Evolutionary conservation across 2,329 filamentous ascomycete genomes (phyloP), one percentile per base, ranked within the genome.

Genomic region (Sporothrix dimorphospora): DNA sequence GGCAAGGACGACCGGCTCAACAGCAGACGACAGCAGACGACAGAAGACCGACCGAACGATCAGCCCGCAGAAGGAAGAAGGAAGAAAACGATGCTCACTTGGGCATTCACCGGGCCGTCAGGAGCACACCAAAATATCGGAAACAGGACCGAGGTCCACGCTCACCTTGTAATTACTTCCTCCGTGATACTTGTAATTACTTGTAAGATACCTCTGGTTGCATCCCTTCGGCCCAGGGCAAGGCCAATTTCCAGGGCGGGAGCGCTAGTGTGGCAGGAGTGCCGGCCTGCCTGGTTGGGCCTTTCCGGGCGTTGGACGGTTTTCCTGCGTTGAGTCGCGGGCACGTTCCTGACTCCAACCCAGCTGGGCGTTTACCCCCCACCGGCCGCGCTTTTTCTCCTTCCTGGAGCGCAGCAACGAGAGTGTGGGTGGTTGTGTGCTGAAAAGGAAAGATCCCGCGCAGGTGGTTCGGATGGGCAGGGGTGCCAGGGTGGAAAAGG

Each of bases 371-470:
- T 34, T 34, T n/a, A n/a, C n/a, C 30, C 30, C 30, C 30, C 30
- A 34, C 30, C 6, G 30, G 30, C 30, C 30, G 30, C 30, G 30
- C 30, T n/a, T n/a, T n/a, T n/a, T n/a, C n/a, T n/a, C n/a, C 30
- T 45, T 45, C 42, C 11, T 45, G 42, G 42, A 12, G 42, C 11
- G 42, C 3, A 4, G 42, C 11, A 45, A 45, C 11, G 42, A 16
- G 42, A 45, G 21, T 30, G 24, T 65, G 34, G 34, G n/a, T n/a
- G n/a, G n/a, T n/a, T 45, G 42, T 67, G 42, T 27, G 42, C 57
- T 53, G 40, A 71, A 71, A 47, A 40, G 69, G 69, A 65, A 71
- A 71, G 69, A 71, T 71, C 57, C 69, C 69, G 69, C 69, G 69
- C 69, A 63, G 57, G 38, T 45, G n/a, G 59, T 27, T 63, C 57